phyloP scores from a whole-genome alignment of 192 early-diverging fungal genomes.

The Podila epigama region DNA sequence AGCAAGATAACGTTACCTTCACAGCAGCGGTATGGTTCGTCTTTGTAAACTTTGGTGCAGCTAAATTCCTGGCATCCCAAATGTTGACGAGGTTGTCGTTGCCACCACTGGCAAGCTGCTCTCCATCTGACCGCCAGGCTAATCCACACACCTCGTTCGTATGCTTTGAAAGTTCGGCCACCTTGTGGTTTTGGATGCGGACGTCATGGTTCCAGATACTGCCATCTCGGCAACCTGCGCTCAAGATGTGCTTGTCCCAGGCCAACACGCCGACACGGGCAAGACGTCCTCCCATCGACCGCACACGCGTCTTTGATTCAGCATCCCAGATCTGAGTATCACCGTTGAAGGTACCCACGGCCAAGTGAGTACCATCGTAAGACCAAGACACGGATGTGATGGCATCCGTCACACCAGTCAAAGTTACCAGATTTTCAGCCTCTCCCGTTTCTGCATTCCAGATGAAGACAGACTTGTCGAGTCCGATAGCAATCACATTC shows the following conservation, averaged over 20 bases:
- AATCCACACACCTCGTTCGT: conserved; percentile 86
- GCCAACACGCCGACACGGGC: conserved; percentile 84
- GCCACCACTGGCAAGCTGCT: conserved; percentile 88
- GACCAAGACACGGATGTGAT: conserved; percentile 86
- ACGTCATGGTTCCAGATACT: conserved; percentile 96
- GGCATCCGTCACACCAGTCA: conserved; percentile 50
- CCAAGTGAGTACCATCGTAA: conserved; percentile 66
- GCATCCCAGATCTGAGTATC: conserved; percentile 93
- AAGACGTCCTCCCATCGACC: conserved; percentile 84
- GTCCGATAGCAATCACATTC: conserved; percentile 87
- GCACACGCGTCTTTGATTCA: conserved; percentile 72
- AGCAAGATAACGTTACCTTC: conserved; percentile 61
- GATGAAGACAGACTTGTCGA: conserved; percentile 87
- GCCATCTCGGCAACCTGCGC: conserved; percentile 88
- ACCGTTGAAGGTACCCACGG: conserved; percentile 79
- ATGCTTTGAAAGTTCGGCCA: conserved; percentile 75
- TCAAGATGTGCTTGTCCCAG: conserved; percentile 85
- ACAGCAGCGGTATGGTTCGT: conserved; percentile 88
- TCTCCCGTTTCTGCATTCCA: conserved; percentile 85
- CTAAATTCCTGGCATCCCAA: conserved; percentile 76
- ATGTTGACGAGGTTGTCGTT: conserved; percentile 94
- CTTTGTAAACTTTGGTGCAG: conserved; percentile 72
- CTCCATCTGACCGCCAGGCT: conserved; percentile 83
- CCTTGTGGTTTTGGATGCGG: conserved; percentile 84
- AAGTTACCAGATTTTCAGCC: conserved; percentile 50